Percentiles rank a stretch among this genome's conserved stretches.
phyloP scores from a whole-genome alignment of 179 eudicot species.

The Silene vulgaris region DNA sequence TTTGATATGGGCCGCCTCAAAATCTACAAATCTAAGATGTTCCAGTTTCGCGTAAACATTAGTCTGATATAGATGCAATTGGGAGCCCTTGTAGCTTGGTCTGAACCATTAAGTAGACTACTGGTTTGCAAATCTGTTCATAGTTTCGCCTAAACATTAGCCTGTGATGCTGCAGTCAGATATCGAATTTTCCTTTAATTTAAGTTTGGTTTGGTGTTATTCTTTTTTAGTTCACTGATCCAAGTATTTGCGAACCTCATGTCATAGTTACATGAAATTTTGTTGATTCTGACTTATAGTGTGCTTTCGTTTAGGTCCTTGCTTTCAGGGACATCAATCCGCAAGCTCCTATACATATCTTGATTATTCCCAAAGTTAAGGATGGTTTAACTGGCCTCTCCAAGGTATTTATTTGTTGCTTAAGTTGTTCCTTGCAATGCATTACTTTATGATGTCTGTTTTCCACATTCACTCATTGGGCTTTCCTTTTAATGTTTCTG shows the following conservation, averaged over 20 bases:
- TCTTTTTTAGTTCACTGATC: not conserved
- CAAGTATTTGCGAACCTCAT: not conserved
- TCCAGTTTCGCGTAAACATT: too few species aligned
- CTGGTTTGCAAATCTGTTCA: not conserved
- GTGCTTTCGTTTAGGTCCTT: slow-evolving; percentile 41
- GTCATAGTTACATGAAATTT: not conserved
- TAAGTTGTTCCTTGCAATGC: not conserved
- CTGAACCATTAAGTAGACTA: not conserved
- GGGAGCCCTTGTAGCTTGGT: not conserved
- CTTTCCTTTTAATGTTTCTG: not conserved
- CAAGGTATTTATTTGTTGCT: slow-evolving; percentile 39
- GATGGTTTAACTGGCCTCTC: slow-evolving; percentile 86
- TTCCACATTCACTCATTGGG: not conserved
- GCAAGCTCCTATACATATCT: slow-evolving; percentile 82
- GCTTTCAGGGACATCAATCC: slow-evolving; percentile 91
- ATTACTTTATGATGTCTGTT: not conserved
- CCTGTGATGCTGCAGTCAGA: not conserved
- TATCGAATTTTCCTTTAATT: not conserved
- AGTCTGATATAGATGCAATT: not conserved
- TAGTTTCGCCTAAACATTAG: not conserved
- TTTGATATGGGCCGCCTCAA: not conserved
- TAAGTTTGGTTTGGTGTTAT: not conserved
- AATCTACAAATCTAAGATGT: not conserved
- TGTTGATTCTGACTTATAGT: slow-evolving; percentile 4
- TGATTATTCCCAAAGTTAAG: slow-evolving; percentile 80